Conservation (phyloP, 2,329 filamentous ascomycete genomes). For the Rutstroemia sp. region DNA sequence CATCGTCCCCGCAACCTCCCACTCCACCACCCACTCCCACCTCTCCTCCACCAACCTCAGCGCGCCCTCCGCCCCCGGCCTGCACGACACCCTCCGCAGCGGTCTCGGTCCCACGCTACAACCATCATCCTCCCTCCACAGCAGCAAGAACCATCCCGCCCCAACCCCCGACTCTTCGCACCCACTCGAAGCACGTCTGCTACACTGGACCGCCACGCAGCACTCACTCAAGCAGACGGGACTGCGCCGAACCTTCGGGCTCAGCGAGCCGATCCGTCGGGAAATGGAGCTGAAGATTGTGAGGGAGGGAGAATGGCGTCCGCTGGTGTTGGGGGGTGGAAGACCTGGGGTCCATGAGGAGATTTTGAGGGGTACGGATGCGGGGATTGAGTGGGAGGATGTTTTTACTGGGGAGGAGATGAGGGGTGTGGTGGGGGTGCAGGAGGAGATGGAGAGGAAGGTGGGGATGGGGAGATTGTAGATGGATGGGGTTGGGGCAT, state of each 20-base stretch:
- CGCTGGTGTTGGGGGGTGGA: slow-evolving; percentile 54
- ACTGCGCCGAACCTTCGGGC: slow-evolving; percentile 79
- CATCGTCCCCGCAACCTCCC: slow-evolving; percentile 66
- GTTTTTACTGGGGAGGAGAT: slow-evolving; percentile 76
- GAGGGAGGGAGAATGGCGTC: slow-evolving; percentile 71
- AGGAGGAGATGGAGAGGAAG: slow-evolving; percentile 82
- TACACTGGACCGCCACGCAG: slow-evolving; percentile 85
- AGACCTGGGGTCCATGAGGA: slow-evolving; percentile 68
- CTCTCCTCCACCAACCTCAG: slow-evolving; percentile 48
- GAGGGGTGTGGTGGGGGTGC: slow-evolving; percentile 63
- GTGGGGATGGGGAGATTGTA: slow-evolving; percentile 9
- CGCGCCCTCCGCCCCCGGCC: slow-evolving; percentile 84
- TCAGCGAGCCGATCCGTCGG: slow-evolving; percentile 84
- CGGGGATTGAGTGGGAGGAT: slow-evolving; percentile 84
- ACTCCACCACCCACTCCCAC: slow-evolving; percentile 61
- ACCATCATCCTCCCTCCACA: slow-evolving; percentile 38
- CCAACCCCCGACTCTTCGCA: slow-evolving; percentile 52
- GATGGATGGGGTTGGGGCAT: slow-evolving; percentile 5
- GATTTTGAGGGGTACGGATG: slow-evolving; percentile 73
- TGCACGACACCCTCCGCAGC: slow-evolving; percentile 87
- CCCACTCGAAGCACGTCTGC: slow-evolving; percentile 85
- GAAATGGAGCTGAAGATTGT: slow-evolving; percentile 95
- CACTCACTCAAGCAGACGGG: slow-evolving; percentile 81
- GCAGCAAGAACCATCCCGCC: slow-evolving; percentile 25
- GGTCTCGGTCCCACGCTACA: slow-evolving; percentile 62